Evolutionary conservation across 306 rosid genomes (phyloP).

Genomic region (Potentilla sterilis): DNA sequence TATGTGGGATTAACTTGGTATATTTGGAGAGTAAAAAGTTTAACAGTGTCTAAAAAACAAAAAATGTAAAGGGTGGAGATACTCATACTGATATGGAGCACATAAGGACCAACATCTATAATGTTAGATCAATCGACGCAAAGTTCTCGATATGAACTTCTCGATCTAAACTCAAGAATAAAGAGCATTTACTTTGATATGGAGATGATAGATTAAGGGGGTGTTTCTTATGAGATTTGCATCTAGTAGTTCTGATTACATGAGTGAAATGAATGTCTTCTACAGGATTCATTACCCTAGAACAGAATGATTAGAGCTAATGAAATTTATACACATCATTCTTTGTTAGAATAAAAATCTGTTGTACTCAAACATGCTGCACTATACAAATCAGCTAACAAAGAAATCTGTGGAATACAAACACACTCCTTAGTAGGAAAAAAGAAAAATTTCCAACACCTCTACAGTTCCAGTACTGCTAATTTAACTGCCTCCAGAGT

Average conservation of each 20-base stretch:
- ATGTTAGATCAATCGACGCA: too few relatives aligned
- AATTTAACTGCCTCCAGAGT: neutral
- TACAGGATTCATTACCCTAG: neutral
- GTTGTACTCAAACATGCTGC: neutral
- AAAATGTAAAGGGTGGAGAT: neutral
- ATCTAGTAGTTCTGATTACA: neutral
- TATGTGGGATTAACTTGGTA: neutral
- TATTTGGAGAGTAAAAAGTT: neutral
- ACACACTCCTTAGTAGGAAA: neutral
- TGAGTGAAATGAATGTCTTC: neutral
- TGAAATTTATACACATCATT: neutral
- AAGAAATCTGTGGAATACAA: neutral
- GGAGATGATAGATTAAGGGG: too few relatives aligned
- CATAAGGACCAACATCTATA: too few relatives aligned
- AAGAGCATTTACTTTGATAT: too few relatives aligned
- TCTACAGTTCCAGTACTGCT: constrained; percentile 8
- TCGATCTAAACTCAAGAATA: too few relatives aligned
- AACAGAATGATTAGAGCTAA: neutral
- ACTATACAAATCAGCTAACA: constrained; percentile 3
- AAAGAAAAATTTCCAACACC: neutral
- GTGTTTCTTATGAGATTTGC: too few relatives aligned
- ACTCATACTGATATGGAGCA: too few relatives aligned
- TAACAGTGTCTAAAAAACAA: neutral
- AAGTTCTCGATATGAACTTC: too few relatives aligned
- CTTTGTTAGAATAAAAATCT: neutral